A percentile compares a stretch with the other conserved stretches of the same genome.
phyloP scores from a whole-genome alignment of 2,329 filamentous ascomycete genomes.

The Rutstroemia sp. region DNA sequence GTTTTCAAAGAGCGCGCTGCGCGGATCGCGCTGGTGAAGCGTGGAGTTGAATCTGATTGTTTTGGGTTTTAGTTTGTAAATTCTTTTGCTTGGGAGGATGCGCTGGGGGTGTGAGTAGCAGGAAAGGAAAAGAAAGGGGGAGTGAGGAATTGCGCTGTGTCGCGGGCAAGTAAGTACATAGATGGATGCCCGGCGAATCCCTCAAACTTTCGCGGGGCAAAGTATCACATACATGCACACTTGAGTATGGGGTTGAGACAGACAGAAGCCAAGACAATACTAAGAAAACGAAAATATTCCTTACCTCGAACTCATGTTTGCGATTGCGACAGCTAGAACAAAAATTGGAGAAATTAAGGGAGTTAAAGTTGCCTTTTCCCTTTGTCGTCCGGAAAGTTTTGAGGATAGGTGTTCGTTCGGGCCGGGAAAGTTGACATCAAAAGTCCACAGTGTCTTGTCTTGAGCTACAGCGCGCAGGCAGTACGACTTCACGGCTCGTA shows the following conservation, averaged over 20 bases:
- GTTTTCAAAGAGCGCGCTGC: constrained; percentile 68
- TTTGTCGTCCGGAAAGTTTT: neutral
- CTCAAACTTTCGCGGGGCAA: too few species aligned
- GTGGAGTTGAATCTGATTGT: constrained; percentile 56
- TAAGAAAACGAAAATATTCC: neutral
- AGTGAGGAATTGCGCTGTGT: too few species aligned
- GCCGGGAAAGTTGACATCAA: too few species aligned
- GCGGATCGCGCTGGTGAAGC: constrained; percentile 66
- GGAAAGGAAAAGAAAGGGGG: neutral
- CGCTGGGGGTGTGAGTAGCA: neutral
- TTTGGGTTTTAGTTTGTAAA: neutral
- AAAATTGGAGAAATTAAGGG: neutral
- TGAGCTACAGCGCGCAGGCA: too few species aligned
- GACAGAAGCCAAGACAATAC: too few species aligned
- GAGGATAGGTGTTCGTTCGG: neutral
- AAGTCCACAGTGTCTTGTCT: too few species aligned
- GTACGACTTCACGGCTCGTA: too few species aligned
- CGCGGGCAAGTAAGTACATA: too few species aligned
- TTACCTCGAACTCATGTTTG: constrained; percentile 27
- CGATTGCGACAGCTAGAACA: neutral
- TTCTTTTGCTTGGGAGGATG: neutral
- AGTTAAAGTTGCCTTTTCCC: neutral
- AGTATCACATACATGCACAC: too few species aligned
- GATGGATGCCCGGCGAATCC: too few species aligned
- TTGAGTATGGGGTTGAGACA: too few species aligned